A percentile compares a stretch with the other conserved stretches of the same genome.
These are phyloP conservation scores for Epichloe bromicola DNA, from an alignment of 2,329 filamentous ascomycete genomes.

Conservation along the genomic window DNA sequence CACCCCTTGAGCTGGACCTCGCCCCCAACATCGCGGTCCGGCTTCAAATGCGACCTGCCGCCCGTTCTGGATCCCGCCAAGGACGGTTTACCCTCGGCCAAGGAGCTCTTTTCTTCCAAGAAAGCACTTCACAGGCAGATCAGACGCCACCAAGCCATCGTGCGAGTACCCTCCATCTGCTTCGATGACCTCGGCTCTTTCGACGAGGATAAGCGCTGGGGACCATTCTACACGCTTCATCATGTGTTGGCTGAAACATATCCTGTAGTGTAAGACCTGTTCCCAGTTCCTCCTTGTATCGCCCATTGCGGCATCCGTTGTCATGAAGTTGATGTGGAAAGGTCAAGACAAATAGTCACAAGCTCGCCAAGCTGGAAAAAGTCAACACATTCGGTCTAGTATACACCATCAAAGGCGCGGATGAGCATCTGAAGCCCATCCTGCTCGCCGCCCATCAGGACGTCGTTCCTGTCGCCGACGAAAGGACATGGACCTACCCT, in stretches of 20 bases:
- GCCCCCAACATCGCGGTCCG: neutral
- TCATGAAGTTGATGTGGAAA: neutral
- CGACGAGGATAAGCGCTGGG: conserved; percentile 41
- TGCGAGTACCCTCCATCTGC: conserved; percentile 40
- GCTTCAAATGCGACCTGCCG: conserved; percentile 21
- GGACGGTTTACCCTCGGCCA: conserved; percentile 21
- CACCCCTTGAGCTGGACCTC: neutral
- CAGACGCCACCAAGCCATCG: conserved; percentile 38
- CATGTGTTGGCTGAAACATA: conserved; percentile 34
- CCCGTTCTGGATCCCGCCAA: conserved; percentile 17
- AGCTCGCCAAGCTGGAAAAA: conserved; percentile 33
- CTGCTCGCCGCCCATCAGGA: conserved; percentile 31
- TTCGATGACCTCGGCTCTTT: conserved; percentile 43
- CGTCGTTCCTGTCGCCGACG: conserved; percentile 31
- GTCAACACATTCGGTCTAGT: conserved; percentile 50
- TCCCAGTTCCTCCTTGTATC: conserved; percentile 10
- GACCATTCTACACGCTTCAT: conserved; percentile 37
- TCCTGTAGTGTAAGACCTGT: conserved; percentile 28
- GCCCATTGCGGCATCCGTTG: neutral
- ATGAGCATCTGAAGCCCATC: conserved; percentile 32
- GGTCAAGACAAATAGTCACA: conserved; percentile 19
- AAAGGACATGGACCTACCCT: conserved; percentile 30
- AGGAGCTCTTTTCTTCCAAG: conserved; percentile 19
- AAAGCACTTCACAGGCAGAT: conserved; percentile 28
- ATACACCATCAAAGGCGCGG: conserved; percentile 43